Conservation (phyloP, 768 basidiomycete genomes). For the Coprinopsis strossmayeri region DNA sequence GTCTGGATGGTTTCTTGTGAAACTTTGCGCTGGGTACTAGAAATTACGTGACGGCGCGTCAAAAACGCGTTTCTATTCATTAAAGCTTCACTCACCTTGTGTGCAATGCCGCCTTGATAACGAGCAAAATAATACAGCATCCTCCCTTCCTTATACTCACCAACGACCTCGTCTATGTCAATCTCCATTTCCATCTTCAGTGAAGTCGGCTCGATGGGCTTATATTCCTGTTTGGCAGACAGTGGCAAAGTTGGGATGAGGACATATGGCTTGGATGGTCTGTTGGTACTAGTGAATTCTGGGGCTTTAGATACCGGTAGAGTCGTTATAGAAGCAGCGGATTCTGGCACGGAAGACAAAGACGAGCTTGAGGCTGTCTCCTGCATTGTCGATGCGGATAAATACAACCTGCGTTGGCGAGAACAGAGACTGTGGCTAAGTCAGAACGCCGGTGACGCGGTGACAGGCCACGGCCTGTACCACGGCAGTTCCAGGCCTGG, state of each 20-base stretch:
- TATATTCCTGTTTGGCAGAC: slow-evolving; percentile 36
- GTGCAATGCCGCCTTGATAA: slow-evolving; percentile 47
- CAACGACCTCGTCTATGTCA: slow-evolving; percentile 45
- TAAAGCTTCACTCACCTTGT: slow-evolving; percentile 38
- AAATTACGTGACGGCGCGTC: slow-evolving; percentile 20
- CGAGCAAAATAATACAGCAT: slow-evolving; percentile 57
- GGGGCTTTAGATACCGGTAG: background rate
- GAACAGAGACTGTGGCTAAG: no score
- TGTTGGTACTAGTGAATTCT: background rate
- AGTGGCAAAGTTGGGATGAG: slow-evolving; percentile 29
- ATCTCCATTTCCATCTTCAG: slow-evolving; percentile 26
- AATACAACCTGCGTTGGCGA: background rate
- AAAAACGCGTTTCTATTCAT: slow-evolving; percentile 12
- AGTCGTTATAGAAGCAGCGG: background rate
- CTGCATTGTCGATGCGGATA: background rate
- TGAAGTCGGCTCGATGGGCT: slow-evolving; percentile 24
- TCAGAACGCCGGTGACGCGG: no score
- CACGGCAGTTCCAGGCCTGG: no score
- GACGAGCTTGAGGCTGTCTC: background rate
- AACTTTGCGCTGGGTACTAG: slow-evolving; percentile 37
- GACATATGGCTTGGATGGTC: slow-evolving; percentile 25
- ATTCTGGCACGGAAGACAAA: background rate
- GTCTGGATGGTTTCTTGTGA: slow-evolving; percentile 31
- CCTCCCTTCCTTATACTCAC: slow-evolving; percentile 38
- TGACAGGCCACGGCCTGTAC: no score